A percentile compares a stretch with the other conserved stretches of the same genome.
Evolutionary conservation across 139 green algal genomes (phyloP).

Genomic region (Chlorokybus atmophyticus): DNA sequence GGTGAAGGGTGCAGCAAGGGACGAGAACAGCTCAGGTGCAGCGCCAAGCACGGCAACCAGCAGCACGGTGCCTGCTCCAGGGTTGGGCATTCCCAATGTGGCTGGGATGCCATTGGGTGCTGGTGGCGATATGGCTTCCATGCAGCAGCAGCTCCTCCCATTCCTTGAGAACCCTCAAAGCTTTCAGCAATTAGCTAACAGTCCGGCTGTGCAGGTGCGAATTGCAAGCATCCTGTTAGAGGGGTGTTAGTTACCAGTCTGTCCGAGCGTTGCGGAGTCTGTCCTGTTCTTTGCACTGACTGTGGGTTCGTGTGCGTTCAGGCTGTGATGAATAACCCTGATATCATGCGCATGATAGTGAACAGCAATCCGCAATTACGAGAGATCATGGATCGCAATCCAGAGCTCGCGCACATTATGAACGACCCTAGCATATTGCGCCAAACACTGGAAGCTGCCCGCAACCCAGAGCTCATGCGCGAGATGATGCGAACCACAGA

Average conservation of each 20-base stretch:
- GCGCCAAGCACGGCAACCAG: no score
- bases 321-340: conserved; percentile 63
- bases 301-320: conserved; percentile 46
- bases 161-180: conserved; percentile 32
- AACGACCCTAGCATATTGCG: conserved; percentile 75
- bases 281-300: neutral
- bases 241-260: conserved; percentile 5
- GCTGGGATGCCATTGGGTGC: neutral
- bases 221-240: neutral
- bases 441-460: conserved; percentile 55
- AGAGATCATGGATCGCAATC: conserved; percentile 73
- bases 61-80: no score
- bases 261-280: neutral
- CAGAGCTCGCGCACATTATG: conserved; percentile 73
- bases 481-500: conserved; percentile 76
- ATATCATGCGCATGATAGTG: conserved; percentile 65
- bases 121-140: neutral
- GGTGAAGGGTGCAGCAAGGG: no score
- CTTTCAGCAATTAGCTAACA: conserved; percentile 56
- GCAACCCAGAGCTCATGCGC: conserved; percentile 82
- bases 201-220: no score
- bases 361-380: conserved; percentile 56
- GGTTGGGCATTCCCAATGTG: no score
- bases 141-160: conserved; percentile 25
- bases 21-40: no score